phyloP scores from a whole-genome alignment of 306 rosid genomes.

The Cicer cuneatum region DNA sequence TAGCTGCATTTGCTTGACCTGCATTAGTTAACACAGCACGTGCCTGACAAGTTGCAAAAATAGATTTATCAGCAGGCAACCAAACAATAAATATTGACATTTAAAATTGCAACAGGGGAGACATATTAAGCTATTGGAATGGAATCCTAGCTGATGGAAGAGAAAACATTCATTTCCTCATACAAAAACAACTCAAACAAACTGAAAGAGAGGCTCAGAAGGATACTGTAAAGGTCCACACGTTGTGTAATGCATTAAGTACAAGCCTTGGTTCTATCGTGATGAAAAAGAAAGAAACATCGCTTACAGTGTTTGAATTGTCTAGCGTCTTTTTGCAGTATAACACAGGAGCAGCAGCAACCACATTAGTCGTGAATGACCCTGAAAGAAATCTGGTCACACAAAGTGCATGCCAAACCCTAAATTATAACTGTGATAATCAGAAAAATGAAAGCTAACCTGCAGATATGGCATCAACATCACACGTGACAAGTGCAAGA shows the following conservation, averaged over 20 bases:
- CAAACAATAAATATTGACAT: constrained; percentile 19
- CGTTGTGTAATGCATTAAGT: constrained; percentile 17
- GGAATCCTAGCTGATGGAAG: constrained; percentile 1
- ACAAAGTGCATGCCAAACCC: constrained; percentile 27
- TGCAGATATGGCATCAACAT: constrained; percentile 90
- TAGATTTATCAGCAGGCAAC: constrained; percentile 36
- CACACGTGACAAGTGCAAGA: constrained; percentile 90
- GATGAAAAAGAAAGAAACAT: constrained; percentile 19
- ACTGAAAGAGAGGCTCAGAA: constrained; percentile 2
- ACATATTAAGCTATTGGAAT: constrained; percentile 1
- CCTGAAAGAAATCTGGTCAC: constrained; percentile 56
- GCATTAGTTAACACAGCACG: constrained; percentile 94
- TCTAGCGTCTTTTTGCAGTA: constrained; percentile 66
- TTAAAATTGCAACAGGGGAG: constrained; percentile 15
- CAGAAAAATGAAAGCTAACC: constrained; percentile 53
- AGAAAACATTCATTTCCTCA: constrained; percentile 9
- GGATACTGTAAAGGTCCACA: constrained; percentile 8
- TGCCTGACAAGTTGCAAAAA: constrained; percentile 61
- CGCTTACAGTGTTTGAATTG: constrained; percentile 64
- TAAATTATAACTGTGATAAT: background rate
- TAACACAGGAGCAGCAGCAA: constrained; percentile 96
- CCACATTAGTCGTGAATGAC: constrained; percentile 86
- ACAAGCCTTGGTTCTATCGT: constrained; percentile 16
- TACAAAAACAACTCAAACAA: constrained; percentile 24
- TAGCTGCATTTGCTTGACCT: constrained; percentile 98